A percentile compares a stretch with the other conserved stretches of the same genome.
phyloP scores from a whole-genome alignment of 768 basidiomycete species.

The Trametes coccinea region DNA sequence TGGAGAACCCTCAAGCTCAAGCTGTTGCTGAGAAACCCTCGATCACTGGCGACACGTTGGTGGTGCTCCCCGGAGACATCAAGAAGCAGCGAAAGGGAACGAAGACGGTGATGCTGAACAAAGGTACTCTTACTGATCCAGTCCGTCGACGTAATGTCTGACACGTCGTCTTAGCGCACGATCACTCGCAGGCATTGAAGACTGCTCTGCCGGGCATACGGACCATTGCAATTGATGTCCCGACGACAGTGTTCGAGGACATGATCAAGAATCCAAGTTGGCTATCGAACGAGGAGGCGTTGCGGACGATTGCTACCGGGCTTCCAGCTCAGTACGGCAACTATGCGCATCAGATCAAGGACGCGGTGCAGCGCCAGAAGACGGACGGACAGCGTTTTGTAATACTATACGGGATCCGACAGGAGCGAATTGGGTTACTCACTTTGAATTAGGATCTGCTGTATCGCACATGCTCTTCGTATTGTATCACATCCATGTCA shows the following conservation, averaged over 20 bases:
- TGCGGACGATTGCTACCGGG: slow-evolving; percentile 56
- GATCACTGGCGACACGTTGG: slow-evolving; percentile 50
- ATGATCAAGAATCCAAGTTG: slow-evolving; percentile 60
- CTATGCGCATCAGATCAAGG: slow-evolving; percentile 69
- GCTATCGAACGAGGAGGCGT: slow-evolving; percentile 75
- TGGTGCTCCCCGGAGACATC: slow-evolving; percentile 64
- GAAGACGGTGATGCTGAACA: slow-evolving; percentile 68
- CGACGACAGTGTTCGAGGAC: slow-evolving; percentile 57
- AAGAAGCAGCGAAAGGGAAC: slow-evolving; percentile 76
- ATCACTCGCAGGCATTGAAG: slow-evolving; percentile 57
- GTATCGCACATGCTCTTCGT: slow-evolving; percentile 2
- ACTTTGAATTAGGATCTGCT: slow-evolving; percentile 4
- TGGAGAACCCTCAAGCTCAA: slow-evolving; percentile 38
- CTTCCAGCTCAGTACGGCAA: slow-evolving; percentile 60
- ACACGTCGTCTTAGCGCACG: slow-evolving; percentile 51
- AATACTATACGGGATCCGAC: slow-evolving; percentile 20
- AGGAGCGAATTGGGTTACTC: slow-evolving; percentile 20
- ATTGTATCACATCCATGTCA: neutral
- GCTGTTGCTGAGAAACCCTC: slow-evolving; percentile 38
- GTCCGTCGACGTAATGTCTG: neutral
- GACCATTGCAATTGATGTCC: slow-evolving; percentile 72
- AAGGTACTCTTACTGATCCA: slow-evolving; percentile 45
- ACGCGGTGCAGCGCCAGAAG: slow-evolving; percentile 61
- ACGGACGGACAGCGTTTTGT: slow-evolving; percentile 51
- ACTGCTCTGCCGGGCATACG: slow-evolving; percentile 59